phyloP scores from a whole-genome alignment of 2,329 filamentous ascomycete species.

The Calonectria pseudoturangicola region DNA sequence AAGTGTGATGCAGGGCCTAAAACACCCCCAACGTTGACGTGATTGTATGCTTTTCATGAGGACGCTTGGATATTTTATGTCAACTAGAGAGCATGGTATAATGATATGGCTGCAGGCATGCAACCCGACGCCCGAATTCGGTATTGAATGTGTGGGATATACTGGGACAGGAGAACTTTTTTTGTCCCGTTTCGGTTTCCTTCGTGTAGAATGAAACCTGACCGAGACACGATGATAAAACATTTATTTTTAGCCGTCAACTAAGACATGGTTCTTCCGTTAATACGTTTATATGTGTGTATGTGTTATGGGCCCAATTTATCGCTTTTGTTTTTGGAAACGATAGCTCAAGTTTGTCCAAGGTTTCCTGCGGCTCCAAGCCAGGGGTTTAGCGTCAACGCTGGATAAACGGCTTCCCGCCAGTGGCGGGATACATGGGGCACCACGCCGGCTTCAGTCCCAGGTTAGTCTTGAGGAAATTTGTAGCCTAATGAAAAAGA shows the following conservation, averaged over 20 bases:
- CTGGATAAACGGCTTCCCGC: not conserved
- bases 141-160: not conserved
- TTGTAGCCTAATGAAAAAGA: no score
- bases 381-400: conserved; percentile 1
- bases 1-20: conserved; percentile 18
- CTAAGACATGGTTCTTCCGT: not conserved
- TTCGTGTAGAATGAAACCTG: not conserved
- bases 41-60: conserved; percentile 26
- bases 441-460: no score
- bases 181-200: conserved; percentile 2
- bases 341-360: not conserved
- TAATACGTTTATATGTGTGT: no score
- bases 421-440: no score
- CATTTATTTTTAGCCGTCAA: not conserved
- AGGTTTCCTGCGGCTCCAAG: not conserved
- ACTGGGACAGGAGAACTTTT: not conserved
- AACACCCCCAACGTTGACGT: conserved; percentile 21
- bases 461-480: no score
- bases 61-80: conserved; percentile 13
- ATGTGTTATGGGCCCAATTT: no score
- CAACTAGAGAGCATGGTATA: not conserved
- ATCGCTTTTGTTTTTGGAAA: no score
- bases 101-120: conserved; percentile 10
- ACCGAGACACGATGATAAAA: not conserved
- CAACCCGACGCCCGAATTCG: not conserved